phyloP scores from a whole-genome alignment of 1,139 yeast species.

The Pichia norvegensis region DNA sequence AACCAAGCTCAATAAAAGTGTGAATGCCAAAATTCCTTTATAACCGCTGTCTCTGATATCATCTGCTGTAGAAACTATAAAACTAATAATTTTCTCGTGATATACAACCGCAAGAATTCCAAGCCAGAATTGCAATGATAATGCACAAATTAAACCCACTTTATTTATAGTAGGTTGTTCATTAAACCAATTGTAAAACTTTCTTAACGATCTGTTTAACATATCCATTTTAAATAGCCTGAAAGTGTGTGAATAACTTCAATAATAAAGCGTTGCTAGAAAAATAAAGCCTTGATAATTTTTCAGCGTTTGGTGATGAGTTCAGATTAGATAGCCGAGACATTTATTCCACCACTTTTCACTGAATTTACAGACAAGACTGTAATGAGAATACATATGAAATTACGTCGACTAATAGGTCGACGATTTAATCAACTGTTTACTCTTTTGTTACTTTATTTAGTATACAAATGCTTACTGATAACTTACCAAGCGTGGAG shows the following conservation, averaged over 20 bases:
- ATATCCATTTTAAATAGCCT: neutral
- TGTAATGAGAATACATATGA: neutral
- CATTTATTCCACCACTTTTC: too few species aligned
- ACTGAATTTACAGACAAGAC: neutral
- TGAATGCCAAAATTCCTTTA: slow-evolving; percentile 49
- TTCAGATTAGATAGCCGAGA: neutral
- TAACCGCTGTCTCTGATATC: slow-evolving; percentile 21
- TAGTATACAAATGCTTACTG: slow-evolving; percentile 1
- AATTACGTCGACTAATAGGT: neutral
- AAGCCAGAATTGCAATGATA: neutral
- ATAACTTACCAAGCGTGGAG: slow-evolving; percentile 3
- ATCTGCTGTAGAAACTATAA: slow-evolving; percentile 15
- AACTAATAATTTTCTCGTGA: slow-evolving; percentile 11
- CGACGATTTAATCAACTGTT: neutral
- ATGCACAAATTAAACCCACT: slow-evolving; percentile 3
- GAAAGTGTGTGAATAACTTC: neutral
- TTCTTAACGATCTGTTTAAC: neutral
- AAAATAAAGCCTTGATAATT: too few species aligned
- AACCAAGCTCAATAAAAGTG: slow-evolving; percentile 39
- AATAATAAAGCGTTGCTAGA: too few species aligned
- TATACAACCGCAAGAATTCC: slow-evolving; percentile 4
- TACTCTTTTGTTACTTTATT: neutral
- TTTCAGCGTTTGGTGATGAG: too few species aligned
- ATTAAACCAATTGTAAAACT: slow-evolving; percentile 4
- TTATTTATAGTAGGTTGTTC: neutral